Percentiles rank a stretch among this genome's conserved stretches.
phyloP scores from a whole-genome alignment of 257 asterid species.

The Leonotis leonurus region DNA sequence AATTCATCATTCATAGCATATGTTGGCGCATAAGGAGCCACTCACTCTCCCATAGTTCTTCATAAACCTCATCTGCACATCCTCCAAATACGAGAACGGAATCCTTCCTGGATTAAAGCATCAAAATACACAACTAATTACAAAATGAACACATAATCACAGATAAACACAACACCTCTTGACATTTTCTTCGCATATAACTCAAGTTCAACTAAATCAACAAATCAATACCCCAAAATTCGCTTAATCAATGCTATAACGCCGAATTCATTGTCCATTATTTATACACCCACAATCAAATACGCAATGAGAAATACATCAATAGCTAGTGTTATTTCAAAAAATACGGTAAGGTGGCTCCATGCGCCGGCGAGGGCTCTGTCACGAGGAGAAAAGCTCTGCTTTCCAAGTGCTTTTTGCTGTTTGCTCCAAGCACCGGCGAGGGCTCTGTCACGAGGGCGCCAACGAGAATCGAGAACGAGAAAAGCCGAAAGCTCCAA shows the following conservation, averaged over 20 bases:
- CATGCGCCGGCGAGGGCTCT: too few species aligned
- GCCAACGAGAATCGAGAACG: too few species aligned
- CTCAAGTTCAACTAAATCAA: neutral
- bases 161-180: neutral
- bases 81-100: constrained; percentile 93
- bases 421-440: too few species aligned
- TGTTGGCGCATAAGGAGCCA: constrained; percentile 81
- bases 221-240: neutral
- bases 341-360: neutral
- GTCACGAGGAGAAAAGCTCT: too few species aligned
- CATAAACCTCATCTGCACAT: constrained; percentile 94
- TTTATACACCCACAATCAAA: neutral
- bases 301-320: neutral
- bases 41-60: constrained; percentile 88
- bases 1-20: constrained; percentile 98
- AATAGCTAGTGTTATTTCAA: neutral
- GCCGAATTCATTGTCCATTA: neutral
- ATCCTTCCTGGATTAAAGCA: constrained; percentile 63
- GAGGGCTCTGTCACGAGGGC: too few species aligned
- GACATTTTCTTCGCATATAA: neutral
- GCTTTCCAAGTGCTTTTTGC: too few species aligned
- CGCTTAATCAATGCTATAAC: neutral
- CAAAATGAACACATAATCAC: neutral
- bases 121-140: neutral
- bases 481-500: too few species aligned